phyloP scores from a whole-genome alignment of 2,329 filamentous ascomycete species.

The Monosporascus sp. region DNA sequence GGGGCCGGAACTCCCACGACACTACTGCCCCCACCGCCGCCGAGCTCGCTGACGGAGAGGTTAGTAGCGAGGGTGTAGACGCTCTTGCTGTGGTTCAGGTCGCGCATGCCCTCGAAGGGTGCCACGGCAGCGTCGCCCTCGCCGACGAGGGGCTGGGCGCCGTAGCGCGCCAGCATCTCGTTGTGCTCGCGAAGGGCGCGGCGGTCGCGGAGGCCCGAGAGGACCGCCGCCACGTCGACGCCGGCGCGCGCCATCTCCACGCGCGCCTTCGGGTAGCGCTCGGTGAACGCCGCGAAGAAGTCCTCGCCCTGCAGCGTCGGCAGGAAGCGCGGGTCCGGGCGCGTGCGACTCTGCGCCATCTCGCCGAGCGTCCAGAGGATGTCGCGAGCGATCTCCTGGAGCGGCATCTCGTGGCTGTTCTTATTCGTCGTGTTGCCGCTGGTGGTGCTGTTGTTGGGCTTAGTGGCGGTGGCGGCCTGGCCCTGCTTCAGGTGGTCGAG shows the following conservation, averaged over 20 bases:
- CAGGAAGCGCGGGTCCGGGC: constrained; percentile 9
- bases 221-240: constrained; percentile 18
- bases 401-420: constrained; percentile 2
- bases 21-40: neutral
- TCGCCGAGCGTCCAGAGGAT: constrained; percentile 18
- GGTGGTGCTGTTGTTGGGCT: neutral
- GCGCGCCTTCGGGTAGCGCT: constrained; percentile 4
- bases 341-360: neutral
- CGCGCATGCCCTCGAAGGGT: constrained; percentile 17
- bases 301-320: constrained; percentile 19
- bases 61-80: constrained; percentile 14
- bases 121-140: neutral
- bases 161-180: constrained; percentile 18
- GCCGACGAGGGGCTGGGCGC: constrained; percentile 3
- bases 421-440: neutral
- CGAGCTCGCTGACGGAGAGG: neutral
- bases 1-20: no score
- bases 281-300: constrained; percentile 21
- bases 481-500: constrained; percentile 8
- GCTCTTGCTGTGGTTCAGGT: constrained; percentile 9
- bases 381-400: constrained; percentile 15
- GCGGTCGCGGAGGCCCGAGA: constrained; percentile 6
- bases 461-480: neutral
- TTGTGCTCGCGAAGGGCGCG: constrained; percentile 18
- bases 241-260: constrained; percentile 16